Evolutionary conservation across 2,329 filamentous ascomycete genomes (phyloP), one percentile per base, ranked within the genome.

Genomic region (Cryphonectria carpinicola): DNA sequence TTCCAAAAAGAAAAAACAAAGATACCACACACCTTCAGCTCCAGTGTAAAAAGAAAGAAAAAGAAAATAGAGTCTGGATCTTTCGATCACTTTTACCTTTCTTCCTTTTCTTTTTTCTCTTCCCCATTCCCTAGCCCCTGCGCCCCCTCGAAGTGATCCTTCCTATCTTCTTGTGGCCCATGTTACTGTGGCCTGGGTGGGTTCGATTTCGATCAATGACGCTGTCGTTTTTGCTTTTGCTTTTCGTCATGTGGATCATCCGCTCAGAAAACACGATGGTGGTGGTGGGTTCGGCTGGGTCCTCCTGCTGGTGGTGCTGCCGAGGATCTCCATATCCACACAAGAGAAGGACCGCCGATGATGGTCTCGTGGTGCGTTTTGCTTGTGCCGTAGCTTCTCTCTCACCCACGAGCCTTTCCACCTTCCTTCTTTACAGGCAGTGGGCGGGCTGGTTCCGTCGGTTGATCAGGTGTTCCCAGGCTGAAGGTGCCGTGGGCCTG

Each of bases 391-490:
- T 62, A 39, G 22, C n/a, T 39, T 17, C 32, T n/a, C 25, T n/a
- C 19, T 10, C 32, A 22, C 58, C 35, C 32, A 62, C 56, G 10
- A 22, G 35, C 58, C 37, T 37, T 46, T 43, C 41, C 14, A 1
- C 41, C 13, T 41, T 13, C 14, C 41, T 17, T 43, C 41, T 22
- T 70, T 69, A 72, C 54, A 72, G 68, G 71, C 71, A 72, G 68
- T 72, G 71, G 17, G 71, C 71, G 28, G 71, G 72, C 69, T 77
- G 74, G 73, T 77, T 79, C 72, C 77, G 75, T 73, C 78, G 79
- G 73, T 77, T 79, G 75, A 81, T 81, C 70, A 80, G 75, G 73
- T 78, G 78, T 71, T 80, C 79, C 80, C 80, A 82, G 1, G 77
- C 74, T 17, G 79, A 78, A 39, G 77, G 76, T 25, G 77, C 75